A percentile compares a stretch with the other conserved stretches of the same genome.
These are phyloP conservation scores for Hypoxylon perforatum DNA, from an alignment of 495 filamentous ascomycete species.

Conservation along the genomic window DNA sequence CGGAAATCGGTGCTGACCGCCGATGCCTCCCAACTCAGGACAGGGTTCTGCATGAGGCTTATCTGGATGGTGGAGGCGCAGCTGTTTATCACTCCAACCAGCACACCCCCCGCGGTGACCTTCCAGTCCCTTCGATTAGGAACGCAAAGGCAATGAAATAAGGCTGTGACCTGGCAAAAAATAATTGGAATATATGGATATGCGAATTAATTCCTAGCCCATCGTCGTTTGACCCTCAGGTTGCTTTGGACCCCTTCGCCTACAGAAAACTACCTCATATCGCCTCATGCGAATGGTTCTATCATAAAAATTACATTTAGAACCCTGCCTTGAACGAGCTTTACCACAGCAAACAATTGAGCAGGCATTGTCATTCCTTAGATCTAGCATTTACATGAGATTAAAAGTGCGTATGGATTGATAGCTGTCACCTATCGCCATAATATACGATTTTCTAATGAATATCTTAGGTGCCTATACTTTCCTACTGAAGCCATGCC, in stretches of 20 bases:
- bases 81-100: not conserved
- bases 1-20: slow-evolving; percentile 3
- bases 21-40: not conserved
- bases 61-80: slow-evolving; percentile 2
- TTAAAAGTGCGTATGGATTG: not conserved
- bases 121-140: not conserved
- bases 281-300: not conserved
- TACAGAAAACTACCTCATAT: not conserved
- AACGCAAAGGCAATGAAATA: not conserved
- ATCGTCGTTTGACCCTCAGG: not conserved
- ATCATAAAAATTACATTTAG: not conserved
- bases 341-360: not conserved
- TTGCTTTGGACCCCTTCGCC: not conserved
- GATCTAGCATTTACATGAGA: not conserved
- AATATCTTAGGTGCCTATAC: not conserved
- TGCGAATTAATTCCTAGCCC: not conserved
- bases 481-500: not conserved
- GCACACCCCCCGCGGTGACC: not conserved
- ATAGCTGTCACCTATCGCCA: not conserved
- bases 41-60: not conserved
- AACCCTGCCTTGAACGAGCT: not conserved
- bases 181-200: not conserved
- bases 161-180: not conserved
- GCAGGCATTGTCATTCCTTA: not conserved
- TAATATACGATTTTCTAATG: not conserved